Conservation (phyloP, 208 protist genomes). For the Porcisia deanei region DNA sequence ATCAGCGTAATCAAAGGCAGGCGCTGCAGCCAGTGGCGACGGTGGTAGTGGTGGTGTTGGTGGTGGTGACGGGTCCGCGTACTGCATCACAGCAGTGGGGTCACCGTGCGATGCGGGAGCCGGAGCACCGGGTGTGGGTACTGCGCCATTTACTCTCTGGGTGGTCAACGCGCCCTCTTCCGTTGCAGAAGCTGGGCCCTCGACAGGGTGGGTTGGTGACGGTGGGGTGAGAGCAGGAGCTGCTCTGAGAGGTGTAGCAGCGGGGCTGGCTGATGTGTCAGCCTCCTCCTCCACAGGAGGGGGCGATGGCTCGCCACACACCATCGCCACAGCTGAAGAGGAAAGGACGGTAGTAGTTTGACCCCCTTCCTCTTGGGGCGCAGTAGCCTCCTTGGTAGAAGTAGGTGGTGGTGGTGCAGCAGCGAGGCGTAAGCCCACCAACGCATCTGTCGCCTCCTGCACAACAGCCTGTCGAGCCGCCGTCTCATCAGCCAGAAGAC, state of each 20-base stretch:
- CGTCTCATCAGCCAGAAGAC: slow-evolving; percentile 33
- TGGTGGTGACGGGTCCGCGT: slow-evolving; percentile 1
- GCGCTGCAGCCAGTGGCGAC: background rate
- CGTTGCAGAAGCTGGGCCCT: background rate
- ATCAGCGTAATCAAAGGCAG: slow-evolving; percentile 18
- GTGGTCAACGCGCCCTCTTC: background rate
- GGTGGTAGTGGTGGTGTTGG: background rate
- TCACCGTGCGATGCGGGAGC: background rate
- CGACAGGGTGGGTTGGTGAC: background rate
- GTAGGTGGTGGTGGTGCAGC: background rate
- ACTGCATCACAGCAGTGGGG: background rate
- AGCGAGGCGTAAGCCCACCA: slow-evolving; percentile 1
- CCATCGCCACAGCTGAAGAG: background rate
- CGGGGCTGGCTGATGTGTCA: background rate
- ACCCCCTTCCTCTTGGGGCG: background rate
- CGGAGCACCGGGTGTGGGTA: background rate
- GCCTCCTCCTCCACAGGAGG: background rate
- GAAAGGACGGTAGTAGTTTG: background rate
- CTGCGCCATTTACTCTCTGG: background rate
- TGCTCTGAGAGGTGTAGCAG: background rate
- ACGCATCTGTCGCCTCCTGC: slow-evolving; percentile 9
- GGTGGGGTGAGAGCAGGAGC: background rate
- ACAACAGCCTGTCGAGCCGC: slow-evolving; percentile 12
- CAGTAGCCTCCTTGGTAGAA: background rate
- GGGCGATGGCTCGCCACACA: background rate